Conservation (phyloP, 768 basidiomycete genomes). For the Glaciozyma martinii region DNA sequence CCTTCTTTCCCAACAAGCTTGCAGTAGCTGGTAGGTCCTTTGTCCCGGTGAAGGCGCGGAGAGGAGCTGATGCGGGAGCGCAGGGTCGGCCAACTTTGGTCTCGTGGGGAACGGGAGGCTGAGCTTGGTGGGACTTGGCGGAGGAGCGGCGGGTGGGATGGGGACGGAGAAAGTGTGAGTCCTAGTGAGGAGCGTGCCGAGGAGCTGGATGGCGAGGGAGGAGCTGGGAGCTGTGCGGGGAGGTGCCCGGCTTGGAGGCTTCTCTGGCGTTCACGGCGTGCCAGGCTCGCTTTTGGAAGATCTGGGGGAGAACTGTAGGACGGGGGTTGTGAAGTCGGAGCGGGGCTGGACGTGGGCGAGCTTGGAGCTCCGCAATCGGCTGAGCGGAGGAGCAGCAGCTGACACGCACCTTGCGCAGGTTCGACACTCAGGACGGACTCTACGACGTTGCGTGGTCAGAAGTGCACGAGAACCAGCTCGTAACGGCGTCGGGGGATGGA, state of each 20-base stretch:
- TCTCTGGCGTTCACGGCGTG: no score
- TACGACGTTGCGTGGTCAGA: slow-evolving; percentile 95
- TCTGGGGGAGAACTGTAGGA: no score
- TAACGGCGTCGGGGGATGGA: slow-evolving; percentile 81
- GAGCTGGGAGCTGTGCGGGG: background rate
- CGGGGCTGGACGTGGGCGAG: no score
- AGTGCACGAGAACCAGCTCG: slow-evolving; percentile 84
- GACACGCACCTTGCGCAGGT: slow-evolving; percentile 45
- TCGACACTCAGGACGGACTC: slow-evolving; percentile 78
- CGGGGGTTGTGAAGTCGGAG: no score
- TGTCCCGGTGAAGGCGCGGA: background rate
- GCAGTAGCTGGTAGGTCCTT: slow-evolving; percentile 38
- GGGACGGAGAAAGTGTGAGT: slow-evolving; percentile 35
- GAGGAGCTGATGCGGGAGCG: background rate
- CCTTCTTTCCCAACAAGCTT: slow-evolving; percentile 39
- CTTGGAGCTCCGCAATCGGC: background rate
- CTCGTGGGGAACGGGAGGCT: slow-evolving; percentile 91
- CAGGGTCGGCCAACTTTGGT: slow-evolving; percentile 57
- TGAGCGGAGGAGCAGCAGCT: background rate
- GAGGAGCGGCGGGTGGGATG: slow-evolving; percentile 14
- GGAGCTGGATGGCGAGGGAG: slow-evolving; percentile 21
- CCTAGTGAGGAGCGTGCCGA: slow-evolving; percentile 49
- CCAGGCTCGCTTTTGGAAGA: no score
- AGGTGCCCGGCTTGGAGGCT: no score
- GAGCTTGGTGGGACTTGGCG: slow-evolving; percentile 39